Base-by-base conservation (phyloP, 768 basidiomycete genomes). In the Termitomyces sp. region DNA sequence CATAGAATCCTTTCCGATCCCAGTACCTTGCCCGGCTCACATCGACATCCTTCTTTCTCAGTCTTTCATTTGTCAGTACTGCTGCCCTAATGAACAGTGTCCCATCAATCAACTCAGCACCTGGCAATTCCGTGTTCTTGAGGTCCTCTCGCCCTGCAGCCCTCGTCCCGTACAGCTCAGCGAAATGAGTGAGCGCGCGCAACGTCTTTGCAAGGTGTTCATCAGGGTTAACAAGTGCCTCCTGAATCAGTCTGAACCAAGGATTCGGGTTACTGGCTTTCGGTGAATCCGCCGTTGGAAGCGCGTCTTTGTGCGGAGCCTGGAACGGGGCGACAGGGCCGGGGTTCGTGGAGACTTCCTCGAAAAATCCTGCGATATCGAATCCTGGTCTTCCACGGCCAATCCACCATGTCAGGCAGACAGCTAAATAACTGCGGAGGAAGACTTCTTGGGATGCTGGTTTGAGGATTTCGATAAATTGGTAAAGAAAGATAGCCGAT, bases 211-310 rank as follows among this genome's bases (percentile, higher is more conserved):
- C 64, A 14, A 76, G 58, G 58, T 77, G 76, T 41, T 87, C 84
- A 60, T 85, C 81, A 0, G 83, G 83, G 61, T 86, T 79, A 1
- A 77, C 75, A 43, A 86, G 67, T 2, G 81, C 71, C 5, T 74
- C 75, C 52, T 83, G 73, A 32, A 87, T 65, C 58, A 88, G 68
- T n/a, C 79, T 71, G 13, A 80, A 72, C 88, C 86, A 89, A 2
- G 80, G 74, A 59, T 87, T 85, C 13, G 84, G 78, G 20, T 68
- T 73, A 26, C 65, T 35, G 3, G 74, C 70, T 52, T 67, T 68
- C 8, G 65, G 67, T 26, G 79, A 72, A 24, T 71, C 68, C 47
- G 67, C 57, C 35, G 60, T 62, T 43, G 62, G 73, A 41, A 65
- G 59, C 5, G 63, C 64, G 41, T 24, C 55, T 49, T 58, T 68